phyloP scores from a whole-genome alignment of 1,139 yeast genomes.

The Suhomyces guaymorum region DNA sequence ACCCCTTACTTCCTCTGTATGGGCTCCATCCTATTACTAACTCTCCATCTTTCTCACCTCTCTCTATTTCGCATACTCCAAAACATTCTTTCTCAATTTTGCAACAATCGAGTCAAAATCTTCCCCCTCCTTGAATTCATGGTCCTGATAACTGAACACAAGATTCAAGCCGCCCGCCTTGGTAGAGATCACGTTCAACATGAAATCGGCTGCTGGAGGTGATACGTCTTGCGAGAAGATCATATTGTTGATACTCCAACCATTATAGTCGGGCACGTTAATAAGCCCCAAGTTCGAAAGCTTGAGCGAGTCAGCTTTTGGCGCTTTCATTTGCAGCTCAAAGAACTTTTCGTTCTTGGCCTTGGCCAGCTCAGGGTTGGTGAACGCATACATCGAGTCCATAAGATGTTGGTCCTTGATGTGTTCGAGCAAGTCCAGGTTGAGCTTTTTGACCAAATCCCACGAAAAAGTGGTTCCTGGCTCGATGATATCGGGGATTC shows the following conservation, averaged over 20 bases:
- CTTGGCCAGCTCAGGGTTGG: constrained; percentile 18
- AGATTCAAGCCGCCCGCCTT: constrained; percentile 38
- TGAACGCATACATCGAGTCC: constrained; percentile 25
- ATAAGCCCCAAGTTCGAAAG: constrained; percentile 43
- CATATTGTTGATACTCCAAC: constrained; percentile 33
- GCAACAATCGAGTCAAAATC: constrained; percentile 28
- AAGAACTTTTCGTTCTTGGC: constrained; percentile 27
- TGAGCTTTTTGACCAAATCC: constrained; percentile 32
- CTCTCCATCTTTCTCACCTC: no score
- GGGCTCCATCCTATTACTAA: neutral
- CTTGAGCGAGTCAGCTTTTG: constrained; percentile 36
- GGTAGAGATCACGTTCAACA: constrained; percentile 37
- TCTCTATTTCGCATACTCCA: constrained; percentile 20
- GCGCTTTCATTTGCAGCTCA: constrained; percentile 24
- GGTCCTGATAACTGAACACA: constrained; percentile 32
- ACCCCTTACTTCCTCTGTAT: no score
- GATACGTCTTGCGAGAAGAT: constrained; percentile 43
- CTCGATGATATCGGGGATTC: constrained; percentile 31
- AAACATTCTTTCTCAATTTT: constrained; percentile 23
- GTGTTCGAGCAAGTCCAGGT: constrained; percentile 21
- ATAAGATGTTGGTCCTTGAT: constrained; percentile 28
- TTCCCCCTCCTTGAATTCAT: constrained; percentile 23
- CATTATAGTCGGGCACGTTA: constrained; percentile 12
- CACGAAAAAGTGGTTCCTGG: constrained; percentile 38
- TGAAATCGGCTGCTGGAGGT: constrained; percentile 38